Evolutionary conservation across 306 rosid species (phyloP).

Genomic region (Astragalus glycyphyllos): DNA sequence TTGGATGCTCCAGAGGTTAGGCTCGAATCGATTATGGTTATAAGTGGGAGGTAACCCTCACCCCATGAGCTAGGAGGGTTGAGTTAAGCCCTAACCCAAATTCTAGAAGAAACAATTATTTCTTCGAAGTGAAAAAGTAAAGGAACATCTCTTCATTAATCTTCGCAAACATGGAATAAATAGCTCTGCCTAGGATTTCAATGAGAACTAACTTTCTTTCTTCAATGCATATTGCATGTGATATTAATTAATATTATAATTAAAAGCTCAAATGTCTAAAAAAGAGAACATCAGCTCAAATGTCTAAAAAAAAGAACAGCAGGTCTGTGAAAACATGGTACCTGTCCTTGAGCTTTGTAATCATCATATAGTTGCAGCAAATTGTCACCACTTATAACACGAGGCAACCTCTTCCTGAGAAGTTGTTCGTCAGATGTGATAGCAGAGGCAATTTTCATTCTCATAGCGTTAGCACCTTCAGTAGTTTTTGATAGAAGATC

Average conservation of each 20-base stretch:
- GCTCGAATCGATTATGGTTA: too few species aligned
- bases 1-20: too few species aligned
- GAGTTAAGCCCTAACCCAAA: too few species aligned
- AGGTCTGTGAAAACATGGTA: conserved; percentile 45
- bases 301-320: conserved; percentile 32
- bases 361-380: conserved; percentile 82
- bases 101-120: not conserved
- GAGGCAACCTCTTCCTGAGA: conserved; percentile 91
- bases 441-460: conserved; percentile 94
- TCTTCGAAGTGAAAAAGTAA: conserved; percentile 28
- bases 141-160: conserved; percentile 1
- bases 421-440: conserved; percentile 98
- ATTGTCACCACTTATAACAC: conserved; percentile 93
- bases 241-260: not conserved
- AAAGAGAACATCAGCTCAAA: conserved; percentile 23
- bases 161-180: conserved; percentile 26
- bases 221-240: not conserved
- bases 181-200: conserved; percentile 16
- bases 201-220: conserved; percentile 17
- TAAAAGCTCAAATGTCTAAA: conserved; percentile 29
- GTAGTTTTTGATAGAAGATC: conserved; percentile 98
- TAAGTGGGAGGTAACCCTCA: too few species aligned
- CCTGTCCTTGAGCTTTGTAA: conserved; percentile 97
- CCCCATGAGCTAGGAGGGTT: too few species aligned
- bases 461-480: conserved; percentile 99